Evolutionary conservation across 2,329 filamentous ascomycete species (phyloP).

Genomic region (Epichloe aotearoae): DNA sequence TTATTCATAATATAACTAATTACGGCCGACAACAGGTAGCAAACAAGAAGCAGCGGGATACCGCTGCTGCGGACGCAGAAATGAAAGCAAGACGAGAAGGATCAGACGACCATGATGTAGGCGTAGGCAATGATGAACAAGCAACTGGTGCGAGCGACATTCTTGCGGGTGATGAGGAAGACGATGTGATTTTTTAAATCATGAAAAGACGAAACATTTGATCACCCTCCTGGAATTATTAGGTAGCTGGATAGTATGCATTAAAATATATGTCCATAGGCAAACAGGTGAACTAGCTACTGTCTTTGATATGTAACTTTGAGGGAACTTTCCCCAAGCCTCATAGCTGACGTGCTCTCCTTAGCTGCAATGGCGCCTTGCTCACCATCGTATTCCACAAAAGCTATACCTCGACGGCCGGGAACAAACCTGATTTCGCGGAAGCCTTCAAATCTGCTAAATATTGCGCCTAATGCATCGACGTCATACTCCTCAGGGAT

Average conservation of each 20-base stretch:
- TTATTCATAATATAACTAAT: neutral
- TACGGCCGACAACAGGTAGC: slow-evolving; percentile 38
- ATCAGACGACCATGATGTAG: slow-evolving; percentile 14
- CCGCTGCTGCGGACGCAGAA: slow-evolving; percentile 57
- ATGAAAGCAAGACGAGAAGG: slow-evolving; percentile 59
- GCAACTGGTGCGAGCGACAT: slow-evolving; percentile 44
- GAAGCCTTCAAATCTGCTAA: slow-evolving; percentile 85
- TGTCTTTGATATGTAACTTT: slow-evolving; percentile 96
- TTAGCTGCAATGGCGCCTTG: slow-evolving; percentile 83
- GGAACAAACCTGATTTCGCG: slow-evolving; percentile 84
- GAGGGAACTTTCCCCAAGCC: slow-evolving; percentile 63
- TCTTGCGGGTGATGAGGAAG: slow-evolving; percentile 62
- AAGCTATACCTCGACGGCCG: slow-evolving; percentile 76
- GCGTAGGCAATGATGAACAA: slow-evolving; percentile 25
- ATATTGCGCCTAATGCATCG: slow-evolving; percentile 66
- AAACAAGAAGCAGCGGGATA: slow-evolving; percentile 70
- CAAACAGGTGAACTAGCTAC: slow-evolving; percentile 25
- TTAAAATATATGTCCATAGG: neutral
- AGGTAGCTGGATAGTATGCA: neutral
- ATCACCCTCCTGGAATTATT: neutral
- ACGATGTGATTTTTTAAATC: slow-evolving; percentile 70
- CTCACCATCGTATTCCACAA: slow-evolving; percentile 92
- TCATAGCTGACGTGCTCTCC: slow-evolving; percentile 80
- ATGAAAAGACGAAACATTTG: neutral
- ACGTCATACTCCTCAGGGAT: slow-evolving; percentile 76